Conservation (phyloP, 225 moss, liverwort and hornwort genomes). For the Antitrichia curtipendula region DNA sequence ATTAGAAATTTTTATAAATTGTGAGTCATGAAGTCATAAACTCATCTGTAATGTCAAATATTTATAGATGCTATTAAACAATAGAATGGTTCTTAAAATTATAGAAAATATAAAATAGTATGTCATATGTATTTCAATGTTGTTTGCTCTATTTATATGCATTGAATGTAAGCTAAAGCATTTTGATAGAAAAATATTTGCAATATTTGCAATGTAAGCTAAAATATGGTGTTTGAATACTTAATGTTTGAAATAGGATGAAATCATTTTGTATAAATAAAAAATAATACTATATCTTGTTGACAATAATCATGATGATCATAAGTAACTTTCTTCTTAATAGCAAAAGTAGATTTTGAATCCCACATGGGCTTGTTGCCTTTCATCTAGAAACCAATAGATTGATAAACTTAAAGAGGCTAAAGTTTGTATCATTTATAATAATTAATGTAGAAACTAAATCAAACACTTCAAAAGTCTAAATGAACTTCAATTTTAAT, state of each 20-base stretch:
- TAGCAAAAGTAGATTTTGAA: conserved; percentile 37
- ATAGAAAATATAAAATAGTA: too few species aligned
- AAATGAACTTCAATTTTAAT: not conserved
- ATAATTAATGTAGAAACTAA: not conserved
- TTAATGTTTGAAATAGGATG: not conserved
- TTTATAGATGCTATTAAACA: not conserved
- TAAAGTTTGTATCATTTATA: not conserved
- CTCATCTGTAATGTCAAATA: not conserved
- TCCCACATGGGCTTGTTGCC: conserved; percentile 59
- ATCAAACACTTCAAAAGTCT: not conserved
- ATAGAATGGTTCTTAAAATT: too few species aligned
- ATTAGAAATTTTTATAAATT: not conserved
- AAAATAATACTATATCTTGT: not conserved
- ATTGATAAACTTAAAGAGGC: not conserved
- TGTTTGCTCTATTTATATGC: not conserved
- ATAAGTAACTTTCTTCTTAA: conserved; percentile 30
- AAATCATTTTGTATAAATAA: not conserved
- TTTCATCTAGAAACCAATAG: conserved; percentile 18
- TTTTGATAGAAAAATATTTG: not conserved
- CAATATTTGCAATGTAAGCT: too few species aligned
- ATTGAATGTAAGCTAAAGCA: not conserved
- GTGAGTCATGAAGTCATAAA: not conserved
- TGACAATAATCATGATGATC: not conserved
- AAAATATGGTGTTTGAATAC: not conserved
- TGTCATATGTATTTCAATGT: not conserved